Evolutionary conservation across 164 flowering plant genomes (phyloP).

Genomic region (Magnolia changhungtana): DNA sequence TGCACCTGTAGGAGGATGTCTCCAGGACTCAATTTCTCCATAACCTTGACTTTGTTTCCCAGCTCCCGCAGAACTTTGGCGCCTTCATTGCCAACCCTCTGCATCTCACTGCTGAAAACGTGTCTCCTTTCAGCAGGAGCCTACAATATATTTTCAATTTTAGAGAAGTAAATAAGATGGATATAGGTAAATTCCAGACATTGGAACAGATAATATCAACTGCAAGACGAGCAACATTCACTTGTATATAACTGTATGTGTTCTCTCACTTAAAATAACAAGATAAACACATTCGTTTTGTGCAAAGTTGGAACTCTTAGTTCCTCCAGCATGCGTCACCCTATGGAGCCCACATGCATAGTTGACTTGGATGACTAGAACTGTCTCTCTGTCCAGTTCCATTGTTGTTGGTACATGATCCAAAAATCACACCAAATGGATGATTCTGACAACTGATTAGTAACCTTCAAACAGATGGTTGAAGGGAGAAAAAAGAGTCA

Average conservation of each 20-base stretch:
- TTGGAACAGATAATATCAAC: not conserved
- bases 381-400: too few relatives aligned
- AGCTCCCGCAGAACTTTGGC: slow-evolving; percentile 77
- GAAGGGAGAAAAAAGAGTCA: too few relatives aligned
- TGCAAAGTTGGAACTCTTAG: too few relatives aligned
- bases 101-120: slow-evolving; percentile 59
- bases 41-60: slow-evolving; percentile 63
- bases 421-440: too few relatives aligned
- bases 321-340: too few relatives aligned
- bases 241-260: not conserved
- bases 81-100: slow-evolving; percentile 69
- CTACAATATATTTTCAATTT: slow-evolving; percentile 24
- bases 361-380: too few relatives aligned
- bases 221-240: not conserved
- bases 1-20: slow-evolving; percentile 64
- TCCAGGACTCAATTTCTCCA: slow-evolving; percentile 57
- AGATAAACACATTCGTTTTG: too few relatives aligned
- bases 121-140: slow-evolving; percentile 77
- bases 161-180: not conserved
- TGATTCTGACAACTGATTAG: too few relatives aligned
- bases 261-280: too few relatives aligned
- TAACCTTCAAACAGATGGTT: too few relatives aligned
- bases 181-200: not conserved
- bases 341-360: too few relatives aligned
- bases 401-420: too few relatives aligned